Evolutionary conservation across 192 early-diverging fungal species (phyloP).

Genomic region (Backusella macrospora): DNA sequence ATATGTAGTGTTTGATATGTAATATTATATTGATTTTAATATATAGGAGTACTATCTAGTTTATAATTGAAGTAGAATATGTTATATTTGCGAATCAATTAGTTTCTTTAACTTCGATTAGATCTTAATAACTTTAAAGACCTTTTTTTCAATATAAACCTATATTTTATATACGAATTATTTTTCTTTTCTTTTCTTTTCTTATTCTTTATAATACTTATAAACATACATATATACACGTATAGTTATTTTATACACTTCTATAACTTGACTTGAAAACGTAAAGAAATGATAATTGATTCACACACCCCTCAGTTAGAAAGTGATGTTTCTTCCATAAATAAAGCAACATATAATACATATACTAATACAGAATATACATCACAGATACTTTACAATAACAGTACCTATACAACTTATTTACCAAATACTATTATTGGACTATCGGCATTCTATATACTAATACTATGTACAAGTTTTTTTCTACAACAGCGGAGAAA

Average conservation of each 20-base stretch:
- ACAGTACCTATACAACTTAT: neutral
- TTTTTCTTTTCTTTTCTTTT: neutral
- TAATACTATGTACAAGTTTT: neutral
- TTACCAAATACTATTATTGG: neutral
- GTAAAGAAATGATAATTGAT: neutral
- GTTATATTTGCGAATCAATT: neutral
- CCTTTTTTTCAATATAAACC: too few relatives aligned
- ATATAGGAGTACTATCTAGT: neutral
- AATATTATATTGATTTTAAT: neutral
- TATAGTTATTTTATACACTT: neutral
- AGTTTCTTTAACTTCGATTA: neutral
- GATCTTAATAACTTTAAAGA: neutral
- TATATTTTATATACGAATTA: neutral
- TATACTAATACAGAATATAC: neutral
- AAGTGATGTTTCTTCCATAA: neutral
- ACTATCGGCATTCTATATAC: neutral
- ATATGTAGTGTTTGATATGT: neutral
- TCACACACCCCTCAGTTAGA: neutral
- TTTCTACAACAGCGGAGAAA: neutral
- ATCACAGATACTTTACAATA: conserved; percentile 5
- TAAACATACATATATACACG: too few relatives aligned
- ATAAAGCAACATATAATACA: conserved; percentile 1
- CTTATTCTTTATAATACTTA: neutral
- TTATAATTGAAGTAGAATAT: neutral
- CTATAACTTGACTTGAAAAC: neutral